Evolutionary conservation across 352 stramenopile species (phyloP), one percentile per base, ranked within the genome.

Genomic region (Phytophthora lateralis): DNA sequence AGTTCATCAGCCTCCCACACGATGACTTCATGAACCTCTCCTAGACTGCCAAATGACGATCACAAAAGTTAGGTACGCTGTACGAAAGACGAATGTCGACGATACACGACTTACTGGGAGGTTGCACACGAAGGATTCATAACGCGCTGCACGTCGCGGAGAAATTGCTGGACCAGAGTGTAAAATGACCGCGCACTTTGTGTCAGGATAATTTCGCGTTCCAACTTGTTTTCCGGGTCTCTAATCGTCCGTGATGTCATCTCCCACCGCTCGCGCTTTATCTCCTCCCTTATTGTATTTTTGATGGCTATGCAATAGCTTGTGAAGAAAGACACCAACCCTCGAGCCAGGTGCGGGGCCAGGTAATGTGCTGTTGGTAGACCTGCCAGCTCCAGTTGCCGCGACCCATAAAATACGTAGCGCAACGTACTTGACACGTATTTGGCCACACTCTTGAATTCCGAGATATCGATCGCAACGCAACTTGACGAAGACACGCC

Each of bases 201-300:
- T 6, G 79, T 92, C 52, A 95, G 66, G n/a, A 87, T 77, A 58
- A 95, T 90, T 60, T 93, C 85, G 21, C 69, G 63, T 41, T 95
- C 83, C 37, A 73, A 43, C 43, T 80, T 89, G 45, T 76, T 88
- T 14, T 91, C 79, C 0, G 80, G 78, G 34, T 91, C 82, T 8
- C 85, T 82, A 45, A 95, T 90, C 52, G 72, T 89, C 6, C 82
- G 71, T 21, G 71, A 73, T 15, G 71, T 72, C 76, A 92, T 88
- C 50, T 93, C 85, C 85, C 85, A 95, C 41, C 85, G 81, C 62
- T 95, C 85, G 2, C 85, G 82, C 39, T 92, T 93, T 47, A 95
- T 78, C 74, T 95, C 83, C 49, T 91, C 82, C 30, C 76, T 72
- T 24, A 84, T 78, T 7, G 75, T 78, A 17, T 77, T 83, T 46